Evolutionary conservation across 352 stramenopile species (phyloP), one percentile per base, ranked within the genome.

Genomic region (Pythium insidiosum): DNA sequence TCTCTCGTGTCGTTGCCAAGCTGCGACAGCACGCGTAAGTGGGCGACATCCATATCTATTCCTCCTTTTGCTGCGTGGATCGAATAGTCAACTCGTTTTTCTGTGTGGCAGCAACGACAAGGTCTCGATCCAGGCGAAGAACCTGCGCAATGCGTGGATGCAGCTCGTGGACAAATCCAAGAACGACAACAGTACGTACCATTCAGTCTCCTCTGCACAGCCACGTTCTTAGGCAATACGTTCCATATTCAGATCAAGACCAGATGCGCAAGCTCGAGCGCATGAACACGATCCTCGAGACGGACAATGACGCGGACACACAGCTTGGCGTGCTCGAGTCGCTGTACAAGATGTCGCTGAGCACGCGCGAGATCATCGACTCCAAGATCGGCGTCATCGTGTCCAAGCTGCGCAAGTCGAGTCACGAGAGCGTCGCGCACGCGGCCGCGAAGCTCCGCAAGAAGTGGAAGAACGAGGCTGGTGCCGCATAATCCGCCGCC

Each of bases 321-420:
- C 62, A 46, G 35, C 28, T 78, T 34, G 50, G 54, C 36, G 63
- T 69, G 15, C 55, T 89, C 5, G 52, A 88, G 36, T 65, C 76
- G 49, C 64, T 89, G 6, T 54, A 69, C 26, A 65, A 71, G 49
- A 81, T 89, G 70, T 59, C 63, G 9, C 51, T 89, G 50, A 65
- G 63, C 38, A 86, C 69, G 1, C 56, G 85, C 46, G 71, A 91
- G 29, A 88, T 91, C 41, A 84, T 88, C 37, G 68, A 77, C 19
- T 84, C 79, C 21, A 85, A 88, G 60, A 72, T 91, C 31, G 79
- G 79, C 30, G 69, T 86, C 20, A 49, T 64, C 5, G 74, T 91
- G 13, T 86, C 71, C 24, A 88, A 83, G 42, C 50, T 91, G 40
- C 79, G 79, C 30, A 88, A 91, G 39, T 84, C 79, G 58, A 86